Base-by-base conservation (phyloP, 495 filamentous ascomycete genomes). In the Delitschia confertaspora region DNA sequence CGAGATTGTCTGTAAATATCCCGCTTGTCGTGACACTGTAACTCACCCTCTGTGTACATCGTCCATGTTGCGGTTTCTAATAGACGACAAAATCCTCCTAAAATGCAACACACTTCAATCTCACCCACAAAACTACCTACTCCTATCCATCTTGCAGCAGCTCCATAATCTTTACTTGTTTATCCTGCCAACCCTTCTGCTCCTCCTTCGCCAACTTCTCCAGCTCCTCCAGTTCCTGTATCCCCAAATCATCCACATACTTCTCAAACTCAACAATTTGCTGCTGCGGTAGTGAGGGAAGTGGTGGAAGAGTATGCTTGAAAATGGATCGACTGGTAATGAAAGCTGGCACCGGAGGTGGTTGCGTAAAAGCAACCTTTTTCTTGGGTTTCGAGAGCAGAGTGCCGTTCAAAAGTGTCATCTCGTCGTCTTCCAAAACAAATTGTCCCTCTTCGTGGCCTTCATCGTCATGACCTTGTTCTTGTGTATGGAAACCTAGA, bases 401-500 rank as follows among this genome's bases (percentile, higher is more conserved):
- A 8, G 26, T 8, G 26, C 8, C 26, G 26, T 13, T 29, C 23
- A 21, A 33, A 9, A n/a, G 7, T 4, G 16, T 10, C 14, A 22
- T 8, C 4, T 23, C 21, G 4, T n/a, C 21, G 27, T 33, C 40
- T 9, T 9, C 17, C 7, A 34, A n/a, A 6, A 19, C 7, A n/a
- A 6, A 19, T 10, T 17, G 29, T 10, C 6, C 10, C 7, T n/a
- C 9, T 3, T 19, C 7, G 17, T 6, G 19, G 17, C 6, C 16
- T 6, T 10, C 7, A 38, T 19, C 9, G 23, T n/a, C 8, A 53
- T 25, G 11, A 47, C 2, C 3, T 22, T 22, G 21, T 31, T 21
- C 49, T 22, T 22, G 21, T 31, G 14, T 44, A 53, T 53, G 6
- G 9, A 6, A 6, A 27, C 64, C 7, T 55, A 60, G 8, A 68